Base-by-base conservation (phyloP, 1,284 basidiomycete genomes). In the Cryptococcus sp. region DNA sequence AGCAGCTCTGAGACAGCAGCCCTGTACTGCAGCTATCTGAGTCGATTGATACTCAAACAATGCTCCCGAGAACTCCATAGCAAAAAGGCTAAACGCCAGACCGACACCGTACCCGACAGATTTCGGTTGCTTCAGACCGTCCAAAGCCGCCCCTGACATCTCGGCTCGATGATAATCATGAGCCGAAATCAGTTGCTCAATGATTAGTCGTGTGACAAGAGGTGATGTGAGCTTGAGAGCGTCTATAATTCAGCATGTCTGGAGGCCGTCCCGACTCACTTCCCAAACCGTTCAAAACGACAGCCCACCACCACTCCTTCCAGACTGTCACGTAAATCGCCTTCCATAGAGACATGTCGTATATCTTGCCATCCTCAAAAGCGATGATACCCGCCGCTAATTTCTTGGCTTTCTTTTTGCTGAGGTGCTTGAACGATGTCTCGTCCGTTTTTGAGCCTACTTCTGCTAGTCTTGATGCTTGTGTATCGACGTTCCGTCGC, bases 181-280 rank as follows among this genome's bases (percentile, higher is more conserved):
- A 0, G 83, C 80, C 1, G 78, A 69, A 0, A 78, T 76, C 18
- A 85, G 77, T 78, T 84, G 87, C 1, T 78, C 78, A 34, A 88
- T 77, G 4, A 89, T 70, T 1, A 81, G 76, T 59, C 84, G 83
- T 54, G 78, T 84, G 23, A 87, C 70, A 1, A 86, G 77, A 0
- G 85, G 84, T 1, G 82, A 80, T 1, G 81, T 83, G 3, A 83
- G 83, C 48, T 77, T 79, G 36, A 85, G 76, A 0, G 80, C 81
- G 54, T 82, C 83, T 83, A 46, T 9, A 18, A 14, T 10, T 48
- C 40, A 46, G 45, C 36, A 19, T 39, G 16, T n/a, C n/a, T 39
- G 16, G 36, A 4, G 7, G 18, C 16, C 18, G 36, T 7, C 16
- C 14, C 14, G 18, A 28, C 28, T 31, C 45, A 46, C 45, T 34